Conservation (phyloP, 2,329 filamentous ascomycete species). For the Ramularia endophylla region DNA sequence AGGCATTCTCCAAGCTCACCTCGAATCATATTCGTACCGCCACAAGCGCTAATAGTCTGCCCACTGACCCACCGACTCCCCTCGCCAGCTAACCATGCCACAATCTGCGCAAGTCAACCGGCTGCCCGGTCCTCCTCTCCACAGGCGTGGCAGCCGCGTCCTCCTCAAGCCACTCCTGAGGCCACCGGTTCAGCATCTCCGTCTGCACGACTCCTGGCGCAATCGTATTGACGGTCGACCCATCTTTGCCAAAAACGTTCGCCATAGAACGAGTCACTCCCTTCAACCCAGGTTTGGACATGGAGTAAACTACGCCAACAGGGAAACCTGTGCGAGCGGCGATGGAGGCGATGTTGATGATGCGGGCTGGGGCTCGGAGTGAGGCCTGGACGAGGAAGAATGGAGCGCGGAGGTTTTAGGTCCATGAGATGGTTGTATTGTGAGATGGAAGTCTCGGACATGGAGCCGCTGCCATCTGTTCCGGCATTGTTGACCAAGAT, state of each 20-base stretch:
- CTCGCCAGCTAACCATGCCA: no score
- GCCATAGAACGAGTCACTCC: slow-evolving; percentile 54
- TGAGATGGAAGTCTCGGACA: slow-evolving; percentile 39
- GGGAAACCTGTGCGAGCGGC: slow-evolving; percentile 43
- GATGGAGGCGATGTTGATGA: slow-evolving; percentile 55
- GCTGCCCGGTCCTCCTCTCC: slow-evolving; percentile 44
- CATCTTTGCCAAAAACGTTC: slow-evolving; percentile 48
- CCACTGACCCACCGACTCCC: no score
- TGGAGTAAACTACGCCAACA: slow-evolving; percentile 46
- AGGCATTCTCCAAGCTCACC: no score
- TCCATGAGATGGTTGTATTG: slow-evolving; percentile 50
- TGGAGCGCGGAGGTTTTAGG: slow-evolving; percentile 51
- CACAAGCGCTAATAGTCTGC: no score
- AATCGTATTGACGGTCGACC: slow-evolving; percentile 56
- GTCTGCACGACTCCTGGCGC: slow-evolving; percentile 53
- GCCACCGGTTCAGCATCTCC: slow-evolving; percentile 44
- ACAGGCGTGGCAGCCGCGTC: slow-evolving; percentile 48
- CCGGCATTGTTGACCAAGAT: slow-evolving; percentile 39
- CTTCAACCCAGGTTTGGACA: slow-evolving; percentile 55
- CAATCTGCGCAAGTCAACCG: slow-evolving; percentile 51
- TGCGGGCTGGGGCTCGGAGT: slow-evolving; percentile 41
- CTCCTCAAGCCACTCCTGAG: slow-evolving; percentile 41
- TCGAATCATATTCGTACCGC: no score
- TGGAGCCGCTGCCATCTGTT: slow-evolving; percentile 11
- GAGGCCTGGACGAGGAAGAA: slow-evolving; percentile 49